Conservation (phyloP, 306 rosid species). For the Begonia fuchsioides region DNA sequence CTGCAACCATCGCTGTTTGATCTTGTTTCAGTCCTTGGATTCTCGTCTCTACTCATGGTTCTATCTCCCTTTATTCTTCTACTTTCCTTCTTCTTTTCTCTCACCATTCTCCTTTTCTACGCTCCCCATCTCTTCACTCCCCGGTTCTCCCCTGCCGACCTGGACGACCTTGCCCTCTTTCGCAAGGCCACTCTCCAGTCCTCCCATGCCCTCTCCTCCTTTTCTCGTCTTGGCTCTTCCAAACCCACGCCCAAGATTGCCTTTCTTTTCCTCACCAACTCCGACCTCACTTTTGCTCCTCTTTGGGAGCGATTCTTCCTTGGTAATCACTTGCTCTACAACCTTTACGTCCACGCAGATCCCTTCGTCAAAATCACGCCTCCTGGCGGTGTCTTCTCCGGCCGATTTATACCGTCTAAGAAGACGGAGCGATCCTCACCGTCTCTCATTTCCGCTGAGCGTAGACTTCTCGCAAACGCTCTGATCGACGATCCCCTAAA, state of each 20-base stretch:
- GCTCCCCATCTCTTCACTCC: conserved; percentile 19
- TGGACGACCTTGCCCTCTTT: conserved; percentile 25
- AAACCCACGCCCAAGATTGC: conserved; percentile 48
- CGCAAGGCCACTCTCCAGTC: conserved; percentile 17
- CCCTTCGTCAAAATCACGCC: conserved; percentile 19
- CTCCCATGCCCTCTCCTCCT: conserved; percentile 9
- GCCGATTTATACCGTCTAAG: conserved; percentile 30
- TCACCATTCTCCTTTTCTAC: conserved; percentile 20
- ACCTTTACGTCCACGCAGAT: conserved; percentile 53
- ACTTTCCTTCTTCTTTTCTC: conserved; percentile 23
- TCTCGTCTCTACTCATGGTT: conserved; percentile 15
- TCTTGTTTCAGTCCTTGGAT: not conserved
- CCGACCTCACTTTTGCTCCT: conserved; percentile 48
- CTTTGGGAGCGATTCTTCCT: conserved; percentile 44
- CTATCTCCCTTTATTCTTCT: conserved; percentile 26
- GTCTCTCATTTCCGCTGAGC: conserved; percentile 34
- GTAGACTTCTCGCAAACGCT: conserved; percentile 44
- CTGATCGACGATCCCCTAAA: conserved; percentile 37
- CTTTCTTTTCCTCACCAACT: conserved; percentile 51
- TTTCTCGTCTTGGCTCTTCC: conserved; percentile 12
- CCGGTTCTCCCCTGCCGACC: conserved; percentile 10
- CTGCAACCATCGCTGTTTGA: not conserved
- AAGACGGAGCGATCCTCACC: conserved; percentile 38
- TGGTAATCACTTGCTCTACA: conserved; percentile 24
- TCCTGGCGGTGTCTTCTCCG: conserved; percentile 34